phyloP scores from a whole-genome alignment of 148 eudicot species.

The Spergularia bocconei region DNA sequence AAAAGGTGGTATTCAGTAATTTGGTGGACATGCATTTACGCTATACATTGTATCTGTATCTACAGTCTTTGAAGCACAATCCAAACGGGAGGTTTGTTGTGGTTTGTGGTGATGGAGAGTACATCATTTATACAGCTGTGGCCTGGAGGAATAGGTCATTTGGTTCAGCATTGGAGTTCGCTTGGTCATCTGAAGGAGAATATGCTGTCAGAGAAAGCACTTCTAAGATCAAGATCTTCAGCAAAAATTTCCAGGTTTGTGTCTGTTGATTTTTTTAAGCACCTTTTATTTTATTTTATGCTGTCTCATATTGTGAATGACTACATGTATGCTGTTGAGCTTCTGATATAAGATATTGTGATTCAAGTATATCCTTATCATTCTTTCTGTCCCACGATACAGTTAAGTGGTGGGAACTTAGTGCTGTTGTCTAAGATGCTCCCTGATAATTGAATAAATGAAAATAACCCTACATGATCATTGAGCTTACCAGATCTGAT shows the following conservation, averaged over 20 bases:
- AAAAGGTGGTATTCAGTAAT: background rate
- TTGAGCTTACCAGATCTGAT: background rate
- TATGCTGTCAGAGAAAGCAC: constrained; percentile 98
- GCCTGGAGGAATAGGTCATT: constrained; percentile 97
- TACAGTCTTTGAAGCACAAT: constrained; percentile 87
- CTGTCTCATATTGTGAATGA: background rate
- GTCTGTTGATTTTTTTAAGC: background rate
- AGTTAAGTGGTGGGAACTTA: background rate
- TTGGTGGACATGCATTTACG: background rate
- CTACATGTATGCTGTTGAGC: background rate
- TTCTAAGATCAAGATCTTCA: constrained; percentile 85
- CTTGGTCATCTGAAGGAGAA: constrained; percentile 95
- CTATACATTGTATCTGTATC: constrained; percentile 15
- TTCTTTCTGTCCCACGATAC: background rate
- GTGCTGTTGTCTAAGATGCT: background rate
- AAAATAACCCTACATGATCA: background rate
- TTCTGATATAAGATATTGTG: background rate
- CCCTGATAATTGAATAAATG: background rate
- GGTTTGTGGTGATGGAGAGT: constrained; percentile 97
- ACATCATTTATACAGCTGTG: constrained; percentile 80
- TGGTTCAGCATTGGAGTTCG: constrained; percentile 93
- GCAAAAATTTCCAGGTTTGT: constrained; percentile 86
- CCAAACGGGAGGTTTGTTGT: constrained; percentile 99
- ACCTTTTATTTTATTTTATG: background rate
- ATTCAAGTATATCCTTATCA: background rate